Percentiles rank a stretch among this genome's conserved stretches.
phyloP scores from a whole-genome alignment of 345 rosid genomes.

The Populus nigra region DNA sequence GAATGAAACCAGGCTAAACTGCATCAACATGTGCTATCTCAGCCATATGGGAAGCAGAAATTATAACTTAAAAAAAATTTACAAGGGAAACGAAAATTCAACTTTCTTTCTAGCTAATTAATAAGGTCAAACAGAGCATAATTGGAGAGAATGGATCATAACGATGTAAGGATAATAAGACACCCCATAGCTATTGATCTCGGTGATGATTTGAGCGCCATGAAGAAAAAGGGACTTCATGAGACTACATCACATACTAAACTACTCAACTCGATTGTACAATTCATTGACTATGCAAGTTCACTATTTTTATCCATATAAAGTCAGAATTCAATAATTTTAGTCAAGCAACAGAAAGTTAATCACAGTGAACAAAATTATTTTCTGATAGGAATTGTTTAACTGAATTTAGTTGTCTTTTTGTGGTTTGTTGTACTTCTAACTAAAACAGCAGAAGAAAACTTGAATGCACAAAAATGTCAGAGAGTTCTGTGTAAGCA shows the following conservation, averaged over 20 bases:
- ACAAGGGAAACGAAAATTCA: no score
- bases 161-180: no score
- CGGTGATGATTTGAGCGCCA: neutral
- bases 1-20: slow-evolving; percentile 99
- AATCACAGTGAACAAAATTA: neutral
- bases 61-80: neutral
- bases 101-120: no score
- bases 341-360: neutral
- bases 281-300: neutral
- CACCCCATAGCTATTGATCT: neutral
- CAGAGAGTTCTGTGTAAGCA: neutral
- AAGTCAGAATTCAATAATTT: no score
- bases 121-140: neutral
- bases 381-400: no score
- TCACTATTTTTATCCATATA: neutral
- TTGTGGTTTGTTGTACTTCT: neutral
- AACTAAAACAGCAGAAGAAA: slow-evolving; percentile 4
- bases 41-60: slow-evolving; percentile 65
- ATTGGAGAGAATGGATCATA: neutral
- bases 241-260: neutral
- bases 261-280: neutral
- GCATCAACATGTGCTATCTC: slow-evolving; percentile 95
- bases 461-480: neutral
- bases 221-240: neutral
- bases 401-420: neutral